Evolutionary conservation across 768 basidiomycete species (phyloP), one percentile per base, ranked within the genome.

Genomic region (Termitomyces sp.): DNA sequence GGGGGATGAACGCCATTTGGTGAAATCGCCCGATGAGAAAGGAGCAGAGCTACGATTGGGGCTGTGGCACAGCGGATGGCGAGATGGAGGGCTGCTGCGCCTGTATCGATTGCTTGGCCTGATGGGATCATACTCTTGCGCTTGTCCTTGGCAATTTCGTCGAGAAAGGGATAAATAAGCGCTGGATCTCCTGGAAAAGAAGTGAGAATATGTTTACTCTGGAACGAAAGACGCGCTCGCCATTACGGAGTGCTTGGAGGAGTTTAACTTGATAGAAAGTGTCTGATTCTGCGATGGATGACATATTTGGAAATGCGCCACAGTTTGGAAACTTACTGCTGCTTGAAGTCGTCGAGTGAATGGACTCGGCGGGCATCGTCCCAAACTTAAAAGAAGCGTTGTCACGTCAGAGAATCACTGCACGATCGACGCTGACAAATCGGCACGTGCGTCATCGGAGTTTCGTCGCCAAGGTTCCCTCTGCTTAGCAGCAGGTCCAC

Each of bases 41-140:
- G 77, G 13, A 93, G 75, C 0, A 92, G 72, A 12, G 81, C 70
- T 15, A 93, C 79, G 0, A 90, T 93, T 48, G 87, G 82, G 44
- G 72, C 88, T 89, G 59, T 8, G n/a, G 83, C 90, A 69, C 91
- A 93, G 45, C 89, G 82, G n/a, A 93, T 84, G 12, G 89, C 91
- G 2, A 93, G 81, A 70, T 93, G 91, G 7, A 93, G 73, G 0
- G 89, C 88, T 3, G 89, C 86, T 6, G 89, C 87, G 13, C 83
- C 88, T 1, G 86, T 81, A 67, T 91, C 87, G 0, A 85, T 36
- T 15, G 6, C 33, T 15, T n/a, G 13, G 6, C 12, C 20, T 12
- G 49, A 36, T 20, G 20, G 20, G 7, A 6, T 7, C 33, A 15
- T 13, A 6, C 49, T 57, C 20, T 70, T 78, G 4, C 83, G 81